Evolutionary conservation across 106 monocot genomes (phyloP).

Genomic region (Dioscorea dumetorum): DNA sequence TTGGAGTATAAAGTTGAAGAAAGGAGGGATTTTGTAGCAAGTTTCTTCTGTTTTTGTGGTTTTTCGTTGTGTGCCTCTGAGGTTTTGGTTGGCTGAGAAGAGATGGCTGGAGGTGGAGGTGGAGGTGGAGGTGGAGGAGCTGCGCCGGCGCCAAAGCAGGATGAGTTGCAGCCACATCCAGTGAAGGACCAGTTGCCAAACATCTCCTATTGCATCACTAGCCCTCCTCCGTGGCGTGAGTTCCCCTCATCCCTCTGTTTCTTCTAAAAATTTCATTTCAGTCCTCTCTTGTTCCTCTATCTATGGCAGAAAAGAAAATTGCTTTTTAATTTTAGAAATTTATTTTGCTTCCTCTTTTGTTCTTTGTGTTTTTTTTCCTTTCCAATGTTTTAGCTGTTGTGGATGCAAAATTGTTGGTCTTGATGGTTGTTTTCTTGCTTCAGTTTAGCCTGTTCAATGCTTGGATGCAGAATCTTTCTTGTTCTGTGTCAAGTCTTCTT

Average conservation of each 20-base stretch:
- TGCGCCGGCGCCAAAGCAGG: slow-evolving; percentile 26
- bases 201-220: slow-evolving; percentile 38
- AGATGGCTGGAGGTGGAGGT: not conserved
- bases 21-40: no score
- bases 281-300: no score
- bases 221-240: slow-evolving; percentile 48
- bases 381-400: not conserved
- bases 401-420: no score
- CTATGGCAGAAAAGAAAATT: no score
- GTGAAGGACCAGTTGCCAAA: slow-evolving; percentile 40
- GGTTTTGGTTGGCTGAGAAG: not conserved
- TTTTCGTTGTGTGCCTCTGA: no score
- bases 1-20: no score
- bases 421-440: not conserved
- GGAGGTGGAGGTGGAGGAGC: slow-evolving; percentile 28
- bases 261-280: no score
- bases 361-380: not conserved
- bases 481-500: not conserved
- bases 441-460: not conserved
- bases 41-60: no score
- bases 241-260: not conserved
- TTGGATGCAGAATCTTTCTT: no score
- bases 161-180: slow-evolving; percentile 32
- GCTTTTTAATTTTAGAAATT: not conserved
- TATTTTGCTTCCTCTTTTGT: not conserved